phyloP scores from a whole-genome alignment of 169 alveolate species.

The Plasmodium malariae region DNA sequence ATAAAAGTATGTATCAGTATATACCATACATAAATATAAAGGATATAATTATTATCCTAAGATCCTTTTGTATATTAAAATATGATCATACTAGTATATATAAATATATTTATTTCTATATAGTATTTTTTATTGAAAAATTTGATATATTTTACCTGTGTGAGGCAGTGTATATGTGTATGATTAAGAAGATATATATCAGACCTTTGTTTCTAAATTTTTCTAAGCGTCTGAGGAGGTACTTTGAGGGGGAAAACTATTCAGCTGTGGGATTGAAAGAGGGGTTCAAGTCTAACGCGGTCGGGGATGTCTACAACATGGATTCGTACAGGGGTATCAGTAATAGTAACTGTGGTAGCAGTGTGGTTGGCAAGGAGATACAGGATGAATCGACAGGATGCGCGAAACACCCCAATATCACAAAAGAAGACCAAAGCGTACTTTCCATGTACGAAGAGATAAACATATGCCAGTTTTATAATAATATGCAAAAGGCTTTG shows the following conservation, averaged over 20 bases:
- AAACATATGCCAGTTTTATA: constrained; percentile 19
- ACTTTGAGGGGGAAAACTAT: background rate
- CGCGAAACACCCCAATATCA: background rate
- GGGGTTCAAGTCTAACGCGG: background rate
- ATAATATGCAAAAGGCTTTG: constrained; percentile 8
- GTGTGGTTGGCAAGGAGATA: background rate
- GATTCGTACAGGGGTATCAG: too few relatives aligned
- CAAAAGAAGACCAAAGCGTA: background rate
- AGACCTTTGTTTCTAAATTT: constrained; percentile 49
- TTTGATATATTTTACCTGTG: constrained; percentile 30
- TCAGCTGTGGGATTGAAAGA: background rate
- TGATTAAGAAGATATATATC: constrained; percentile 37
- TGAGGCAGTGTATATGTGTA: constrained; percentile 65
- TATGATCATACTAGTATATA: constrained; percentile 61
- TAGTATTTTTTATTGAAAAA: constrained; percentile 56
- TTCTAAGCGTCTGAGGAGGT: constrained; percentile 10
- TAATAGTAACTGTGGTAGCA: background rate
- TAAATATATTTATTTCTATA: constrained; percentile 70
- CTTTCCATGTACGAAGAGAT: constrained; percentile 16
- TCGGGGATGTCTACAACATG: background rate
- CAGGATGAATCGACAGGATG: background rate
- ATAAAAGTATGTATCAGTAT: constrained; percentile 28
- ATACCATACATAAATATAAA: constrained; percentile 68
- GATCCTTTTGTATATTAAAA: constrained; percentile 58
- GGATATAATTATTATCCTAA: constrained; percentile 62